Evolutionary conservation across 345 rosid species (phyloP).

Genomic region (Rhodamnia argentea): DNA sequence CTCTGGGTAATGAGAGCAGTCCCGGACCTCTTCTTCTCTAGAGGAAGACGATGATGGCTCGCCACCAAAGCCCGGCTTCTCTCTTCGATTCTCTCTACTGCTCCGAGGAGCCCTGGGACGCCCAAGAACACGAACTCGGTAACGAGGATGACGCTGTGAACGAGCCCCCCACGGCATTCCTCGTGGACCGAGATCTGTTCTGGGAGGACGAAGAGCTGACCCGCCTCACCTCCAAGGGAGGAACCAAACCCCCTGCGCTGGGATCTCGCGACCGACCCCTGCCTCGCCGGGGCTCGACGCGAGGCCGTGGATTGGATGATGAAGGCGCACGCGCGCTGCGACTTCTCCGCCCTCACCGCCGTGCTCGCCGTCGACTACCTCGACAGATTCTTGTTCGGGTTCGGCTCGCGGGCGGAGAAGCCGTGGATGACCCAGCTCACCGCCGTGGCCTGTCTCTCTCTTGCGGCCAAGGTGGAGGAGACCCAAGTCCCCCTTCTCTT

Average conservation of each 20-base stretch:
- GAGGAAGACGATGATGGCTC: slow-evolving; percentile 35
- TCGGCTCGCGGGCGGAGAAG: slow-evolving; percentile 27
- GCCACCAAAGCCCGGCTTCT: slow-evolving; percentile 8
- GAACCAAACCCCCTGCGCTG: slow-evolving; percentile 18
- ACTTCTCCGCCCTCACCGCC: slow-evolving; percentile 46
- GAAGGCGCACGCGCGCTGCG: slow-evolving; percentile 24
- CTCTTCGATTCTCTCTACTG: slow-evolving; percentile 42
- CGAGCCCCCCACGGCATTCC: not conserved
- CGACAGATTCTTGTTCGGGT: slow-evolving; percentile 43
- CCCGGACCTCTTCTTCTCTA: slow-evolving; percentile 27
- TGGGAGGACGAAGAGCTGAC: slow-evolving; percentile 61
- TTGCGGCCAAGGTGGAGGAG: slow-evolving; percentile 45
- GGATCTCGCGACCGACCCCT: slow-evolving; percentile 10
- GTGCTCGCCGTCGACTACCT: slow-evolving; percentile 62
- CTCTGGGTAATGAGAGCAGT: slow-evolving; percentile 22
- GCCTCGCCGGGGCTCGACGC: slow-evolving; percentile 26
- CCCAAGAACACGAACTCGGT: not conserved
- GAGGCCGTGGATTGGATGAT: slow-evolving; percentile 32
- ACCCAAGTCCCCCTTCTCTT: slow-evolving; percentile 43
- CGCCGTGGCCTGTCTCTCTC: slow-evolving; percentile 66
- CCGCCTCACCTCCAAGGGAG: slow-evolving; percentile 36
- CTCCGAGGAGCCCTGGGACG: slow-evolving; percentile 47
- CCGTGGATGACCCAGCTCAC: slow-evolving; percentile 62
- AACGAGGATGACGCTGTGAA: not conserved
- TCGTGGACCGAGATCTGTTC: slow-evolving; percentile 25